A percentile compares a stretch with the other conserved stretches of the same genome.
Evolutionary conservation across 805 yeast genomes (phyloP).

Genomic region (Komagataella populi): DNA sequence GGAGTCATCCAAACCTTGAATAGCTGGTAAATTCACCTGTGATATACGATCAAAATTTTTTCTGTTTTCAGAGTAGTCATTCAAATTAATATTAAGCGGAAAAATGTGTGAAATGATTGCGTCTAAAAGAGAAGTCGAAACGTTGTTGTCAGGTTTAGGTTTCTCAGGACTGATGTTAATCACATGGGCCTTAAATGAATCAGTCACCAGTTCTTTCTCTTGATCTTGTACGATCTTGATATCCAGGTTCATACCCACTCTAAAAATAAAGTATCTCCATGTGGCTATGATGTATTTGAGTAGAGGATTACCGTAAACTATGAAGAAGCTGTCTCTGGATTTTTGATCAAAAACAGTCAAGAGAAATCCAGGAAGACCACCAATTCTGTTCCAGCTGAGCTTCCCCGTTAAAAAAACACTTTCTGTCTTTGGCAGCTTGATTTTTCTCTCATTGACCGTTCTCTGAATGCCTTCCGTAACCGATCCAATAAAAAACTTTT

Average conservation of each 20-base stretch:
- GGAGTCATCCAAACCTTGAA: slow-evolving; percentile 4
- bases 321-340: slow-evolving; percentile 37
- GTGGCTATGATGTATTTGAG: slow-evolving; percentile 52
- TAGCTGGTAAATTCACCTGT: slow-evolving; percentile 8
- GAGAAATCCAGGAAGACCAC: slow-evolving; percentile 89
- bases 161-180: neutral
- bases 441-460: slow-evolving; percentile 43
- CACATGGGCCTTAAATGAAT: neutral
- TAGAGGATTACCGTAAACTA: slow-evolving; percentile 29
- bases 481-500: slow-evolving; percentile 59
- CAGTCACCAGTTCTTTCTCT: neutral
- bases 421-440: slow-evolving; percentile 42
- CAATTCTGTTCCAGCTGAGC: slow-evolving; percentile 63
- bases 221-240: slow-evolving; percentile 10
- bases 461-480: slow-evolving; percentile 84
- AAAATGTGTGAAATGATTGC: slow-evolving; percentile 12
- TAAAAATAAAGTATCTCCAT: slow-evolving; percentile 80
- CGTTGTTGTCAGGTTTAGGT: neutral
- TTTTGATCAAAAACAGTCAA: slow-evolving; percentile 76
- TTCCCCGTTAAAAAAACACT: slow-evolving; percentile 69
- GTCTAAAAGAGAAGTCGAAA: slow-evolving; percentile 4
- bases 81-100: slow-evolving; percentile 7
- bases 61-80: slow-evolving; percentile 1
- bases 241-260: slow-evolving; percentile 50
- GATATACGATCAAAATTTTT: slow-evolving; percentile 10